phyloP scores from a whole-genome alignment of 306 rosid species.

The Cucurbita maxima region DNA sequence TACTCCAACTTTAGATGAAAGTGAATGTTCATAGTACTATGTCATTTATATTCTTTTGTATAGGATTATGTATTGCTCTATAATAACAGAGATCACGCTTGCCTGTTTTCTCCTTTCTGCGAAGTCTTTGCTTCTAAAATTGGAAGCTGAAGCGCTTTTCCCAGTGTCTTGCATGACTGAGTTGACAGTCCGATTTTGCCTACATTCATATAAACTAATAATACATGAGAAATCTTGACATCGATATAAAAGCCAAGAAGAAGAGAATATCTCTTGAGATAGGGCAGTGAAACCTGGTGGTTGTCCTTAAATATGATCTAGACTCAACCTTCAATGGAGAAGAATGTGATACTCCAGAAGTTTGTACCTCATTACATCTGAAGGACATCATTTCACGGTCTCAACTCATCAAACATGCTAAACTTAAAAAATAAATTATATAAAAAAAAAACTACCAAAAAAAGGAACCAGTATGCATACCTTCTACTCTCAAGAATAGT shows the following conservation, averaged over 20 bases:
- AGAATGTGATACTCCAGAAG: conserved; percentile 18
- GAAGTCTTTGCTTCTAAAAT: conserved; percentile 24
- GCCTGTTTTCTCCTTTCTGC: conserved; percentile 73
- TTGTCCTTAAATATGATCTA: conserved; percentile 19
- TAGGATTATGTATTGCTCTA: not conserved
- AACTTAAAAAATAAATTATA: not conserved
- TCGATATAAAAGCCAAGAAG: not conserved
- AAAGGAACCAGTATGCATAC: conserved; percentile 20
- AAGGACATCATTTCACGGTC: conserved; percentile 10
- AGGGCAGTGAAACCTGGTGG: conserved; percentile 33
- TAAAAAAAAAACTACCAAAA: not conserved
- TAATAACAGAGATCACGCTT: not conserved
- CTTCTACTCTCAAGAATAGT: conserved; percentile 22
- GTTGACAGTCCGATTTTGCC: conserved; percentile 14
- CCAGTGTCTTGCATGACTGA: conserved; percentile 22
- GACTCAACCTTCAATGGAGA: conserved; percentile 21
- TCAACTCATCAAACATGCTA: conserved; percentile 5
- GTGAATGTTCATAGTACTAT: conserved; percentile 19
- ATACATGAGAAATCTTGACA: not conserved
- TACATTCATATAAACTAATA: conserved; percentile 4
- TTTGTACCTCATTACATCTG: conserved; percentile 11
- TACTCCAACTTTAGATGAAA: conserved; percentile 39
- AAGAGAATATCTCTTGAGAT: conserved; percentile 1
- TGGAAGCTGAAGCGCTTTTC: conserved; percentile 31
- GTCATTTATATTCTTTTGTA: not conserved